Evolutionary conservation across 78 protist genomes (phyloP), one percentile per base, ranked within the genome.

Genomic region (Chrysochromulina parva): DNA sequence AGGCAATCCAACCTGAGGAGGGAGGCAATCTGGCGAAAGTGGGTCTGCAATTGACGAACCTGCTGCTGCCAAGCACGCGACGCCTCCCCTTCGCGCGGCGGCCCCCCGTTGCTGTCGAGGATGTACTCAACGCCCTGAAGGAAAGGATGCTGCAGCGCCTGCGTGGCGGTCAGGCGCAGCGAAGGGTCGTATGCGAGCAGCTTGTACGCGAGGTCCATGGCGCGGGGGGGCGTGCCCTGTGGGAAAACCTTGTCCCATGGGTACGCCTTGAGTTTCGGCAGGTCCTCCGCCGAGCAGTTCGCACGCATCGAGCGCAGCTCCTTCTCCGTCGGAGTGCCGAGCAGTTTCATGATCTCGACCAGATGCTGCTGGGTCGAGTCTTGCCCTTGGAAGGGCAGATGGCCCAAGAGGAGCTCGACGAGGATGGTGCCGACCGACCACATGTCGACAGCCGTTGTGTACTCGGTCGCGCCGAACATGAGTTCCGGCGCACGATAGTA

Each of bases 401-500:
- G 95, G 11, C 98, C 98, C 9, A 97, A 28, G 67, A 98, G 88
- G 59, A 98, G 88, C 91, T 98, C 99, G 20, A 97, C 99, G 26
- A 98, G 65, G 52, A 98, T 98, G 85, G 98, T 97, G 82, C 99
- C 99, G n/a, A 53, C 59, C 10, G 62, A 53, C 92, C 91, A 94
- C 5, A 87, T 69, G 91, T 93, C 98, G 50, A 99, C 97, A 26
- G 98, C 88, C 0, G 96, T 81, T 1, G 98, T 93, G 95, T 99
- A 99, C 87, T 97, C 94, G 47, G 98, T 95, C 38, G 99, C 96
- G 5, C 99, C 99, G 69, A 99, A 97, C 48, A 99, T 95, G 78
- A 99, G 97, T 92, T 99, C 99, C 14, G 99, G 99, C 0, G 99
- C 99, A 50, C 99, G 95, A 92, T 99, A 99, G 96, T 98, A 99